phyloP scores from a whole-genome alignment of 2,329 filamentous ascomycete genomes.

The Trichoderma arundinaceum region DNA sequence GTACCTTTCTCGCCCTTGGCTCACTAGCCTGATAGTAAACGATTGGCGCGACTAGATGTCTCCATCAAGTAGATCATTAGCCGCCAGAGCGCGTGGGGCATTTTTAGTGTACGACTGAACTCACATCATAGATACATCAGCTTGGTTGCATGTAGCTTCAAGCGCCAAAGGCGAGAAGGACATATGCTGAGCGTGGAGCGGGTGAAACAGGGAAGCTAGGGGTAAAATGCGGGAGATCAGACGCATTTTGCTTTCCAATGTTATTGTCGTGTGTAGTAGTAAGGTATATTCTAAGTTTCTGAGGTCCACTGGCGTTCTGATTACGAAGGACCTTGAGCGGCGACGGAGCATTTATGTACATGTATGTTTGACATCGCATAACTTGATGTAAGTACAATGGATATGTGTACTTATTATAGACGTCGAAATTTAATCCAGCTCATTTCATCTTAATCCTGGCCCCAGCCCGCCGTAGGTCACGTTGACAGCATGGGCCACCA shows the following conservation, averaged over 20 bases:
- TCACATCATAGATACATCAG: not conserved
- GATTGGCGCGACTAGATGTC: too few relatives aligned
- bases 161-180: not conserved
- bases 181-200: not conserved
- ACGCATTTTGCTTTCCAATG: conserved; percentile 3
- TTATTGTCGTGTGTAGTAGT: too few relatives aligned
- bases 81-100: not conserved
- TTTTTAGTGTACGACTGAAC: not conserved
- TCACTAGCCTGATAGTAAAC: conserved; percentile 10
- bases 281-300: too few relatives aligned
- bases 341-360: not conserved
- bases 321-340: not conserved
- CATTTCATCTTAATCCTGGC: not conserved
- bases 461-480: too few relatives aligned
- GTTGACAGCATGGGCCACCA: too few relatives aligned
- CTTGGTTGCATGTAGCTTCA: not conserved
- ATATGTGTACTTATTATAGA: not conserved
- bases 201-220: not conserved
- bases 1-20: not conserved
- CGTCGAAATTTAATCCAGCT: not conserved
- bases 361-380: not conserved
- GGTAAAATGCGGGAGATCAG: not conserved
- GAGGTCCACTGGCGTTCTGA: too few relatives aligned
- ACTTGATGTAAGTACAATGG: too few relatives aligned
- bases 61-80: too few relatives aligned